Conservation (phyloP, 495 filamentous ascomycete genomes). For the Hypomontagnella submonticulosa region DNA sequence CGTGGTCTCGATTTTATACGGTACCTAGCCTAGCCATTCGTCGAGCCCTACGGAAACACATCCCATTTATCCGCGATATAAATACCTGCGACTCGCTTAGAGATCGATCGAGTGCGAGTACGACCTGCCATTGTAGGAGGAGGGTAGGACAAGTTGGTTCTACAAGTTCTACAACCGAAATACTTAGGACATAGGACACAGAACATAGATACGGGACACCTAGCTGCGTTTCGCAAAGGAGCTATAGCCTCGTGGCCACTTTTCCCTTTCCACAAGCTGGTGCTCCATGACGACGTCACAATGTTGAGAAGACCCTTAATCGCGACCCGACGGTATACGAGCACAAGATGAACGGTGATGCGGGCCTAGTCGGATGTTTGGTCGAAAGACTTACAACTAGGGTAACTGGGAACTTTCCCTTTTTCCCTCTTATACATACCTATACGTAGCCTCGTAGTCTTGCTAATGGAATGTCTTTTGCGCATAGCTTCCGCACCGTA, state of each 20-base stretch:
- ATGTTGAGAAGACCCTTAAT: constrained; percentile 47
- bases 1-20: constrained; percentile 3
- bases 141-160: constrained; percentile 35
- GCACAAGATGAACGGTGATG: constrained; percentile 69
- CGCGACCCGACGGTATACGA: constrained; percentile 48
- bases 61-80: not conserved
- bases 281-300: constrained; percentile 50
- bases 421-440: constrained; percentile 10
- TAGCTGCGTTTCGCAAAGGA: constrained; percentile 33
- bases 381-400: constrained; percentile 71
- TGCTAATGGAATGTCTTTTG: constrained; percentile 27
- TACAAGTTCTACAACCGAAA: constrained; percentile 32
- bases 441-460: constrained; percentile 19
- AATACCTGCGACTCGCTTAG: not conserved
- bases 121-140: constrained; percentile 13
- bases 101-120: constrained; percentile 6
- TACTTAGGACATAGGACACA: no score
- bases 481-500: constrained; percentile 70
- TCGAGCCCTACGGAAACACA: not conserved
- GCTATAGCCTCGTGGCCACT: constrained; percentile 17
- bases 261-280: constrained; percentile 31
- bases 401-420: constrained; percentile 53
- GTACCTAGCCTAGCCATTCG: not conserved
- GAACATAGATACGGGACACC: constrained; percentile 20
- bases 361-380: constrained; percentile 69